phyloP scores from a whole-genome alignment of 768 basidiomycete genomes.

The Crepidotus variabilis region DNA sequence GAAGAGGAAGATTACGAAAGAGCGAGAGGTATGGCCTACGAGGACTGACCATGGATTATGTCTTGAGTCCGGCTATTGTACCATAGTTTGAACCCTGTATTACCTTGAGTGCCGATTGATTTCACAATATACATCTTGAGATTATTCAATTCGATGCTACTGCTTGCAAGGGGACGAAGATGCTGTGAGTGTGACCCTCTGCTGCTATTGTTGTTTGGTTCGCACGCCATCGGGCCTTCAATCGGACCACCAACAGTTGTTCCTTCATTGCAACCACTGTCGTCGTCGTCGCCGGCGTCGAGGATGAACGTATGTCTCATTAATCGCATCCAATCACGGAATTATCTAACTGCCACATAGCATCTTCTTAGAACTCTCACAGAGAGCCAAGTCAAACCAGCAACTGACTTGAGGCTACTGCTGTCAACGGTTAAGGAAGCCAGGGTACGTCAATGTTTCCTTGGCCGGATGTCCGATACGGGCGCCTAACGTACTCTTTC shows the following conservation, averaged over 20 bases:
- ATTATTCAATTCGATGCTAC: too few species aligned
- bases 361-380: constrained; percentile 89
- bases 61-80: too few species aligned
- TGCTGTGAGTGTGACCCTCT: not conserved
- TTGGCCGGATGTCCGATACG: constrained; percentile 11
- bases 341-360: constrained; percentile 33
- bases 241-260: not conserved
- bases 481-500: constrained; percentile 7
- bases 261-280: not conserved
- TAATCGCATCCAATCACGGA: not conserved
- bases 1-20: constrained; percentile 5
- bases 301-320: not conserved
- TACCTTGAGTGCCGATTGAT: too few species aligned
- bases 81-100: too few species aligned
- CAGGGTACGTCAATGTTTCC: constrained; percentile 57
- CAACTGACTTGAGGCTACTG: constrained; percentile 76
- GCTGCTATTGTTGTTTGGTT: not conserved
- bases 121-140: too few species aligned
- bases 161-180: too few species aligned
- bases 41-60: not conserved
- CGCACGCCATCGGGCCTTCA: not conserved
- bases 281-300: not conserved
- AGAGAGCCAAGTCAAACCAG: constrained; percentile 65
- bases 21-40: not conserved
- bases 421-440: constrained; percentile 83